A percentile compares a stretch with the other conserved stretches of the same genome.
Conservation (phyloP, 2,329 filamentous ascomycete species). For the Cercospora sp. region DNA sequence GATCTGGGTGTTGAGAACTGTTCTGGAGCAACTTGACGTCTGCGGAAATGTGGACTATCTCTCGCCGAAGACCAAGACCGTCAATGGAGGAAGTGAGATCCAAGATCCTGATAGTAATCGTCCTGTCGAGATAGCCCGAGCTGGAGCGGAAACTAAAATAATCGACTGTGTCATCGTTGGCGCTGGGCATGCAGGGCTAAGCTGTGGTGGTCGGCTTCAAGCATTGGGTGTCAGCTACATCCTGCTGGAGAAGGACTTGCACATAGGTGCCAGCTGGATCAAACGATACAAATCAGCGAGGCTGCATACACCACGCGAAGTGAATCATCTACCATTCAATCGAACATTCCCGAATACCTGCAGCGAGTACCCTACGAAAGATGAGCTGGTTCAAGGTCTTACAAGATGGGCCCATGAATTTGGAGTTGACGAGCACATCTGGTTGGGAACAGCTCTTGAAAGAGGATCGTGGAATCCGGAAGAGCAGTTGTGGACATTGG, state of each 20-base stretch:
- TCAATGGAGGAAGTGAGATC: background rate
- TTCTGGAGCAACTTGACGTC: no score
- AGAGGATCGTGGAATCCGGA: background rate
- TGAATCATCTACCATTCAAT: slow-evolving; percentile 40
- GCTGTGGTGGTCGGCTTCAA: slow-evolving; percentile 47
- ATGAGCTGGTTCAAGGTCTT: slow-evolving; percentile 32
- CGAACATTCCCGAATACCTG: slow-evolving; percentile 4
- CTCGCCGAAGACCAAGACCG: background rate
- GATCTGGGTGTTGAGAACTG: no score
- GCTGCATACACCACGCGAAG: slow-evolving; percentile 43
- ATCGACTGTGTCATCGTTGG: slow-evolving; percentile 39
- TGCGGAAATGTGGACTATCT: no score
- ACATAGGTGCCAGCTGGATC: slow-evolving; percentile 48
- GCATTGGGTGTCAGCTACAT: slow-evolving; percentile 46
- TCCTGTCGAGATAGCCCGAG: background rate
- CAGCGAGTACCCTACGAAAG: slow-evolving; percentile 10
- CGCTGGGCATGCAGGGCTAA: slow-evolving; percentile 48
- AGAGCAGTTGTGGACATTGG: background rate
- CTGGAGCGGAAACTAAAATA: background rate
- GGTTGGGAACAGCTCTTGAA: background rate
- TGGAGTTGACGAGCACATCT: slow-evolving; percentile 29
- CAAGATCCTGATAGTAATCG: background rate
- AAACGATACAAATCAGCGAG: slow-evolving; percentile 49
- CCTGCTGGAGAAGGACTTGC: slow-evolving; percentile 46
- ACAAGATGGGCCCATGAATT: slow-evolving; percentile 41